Conservation (phyloP, 2,329 filamentous ascomycete species). For the Colletotrichum sojae region DNA sequence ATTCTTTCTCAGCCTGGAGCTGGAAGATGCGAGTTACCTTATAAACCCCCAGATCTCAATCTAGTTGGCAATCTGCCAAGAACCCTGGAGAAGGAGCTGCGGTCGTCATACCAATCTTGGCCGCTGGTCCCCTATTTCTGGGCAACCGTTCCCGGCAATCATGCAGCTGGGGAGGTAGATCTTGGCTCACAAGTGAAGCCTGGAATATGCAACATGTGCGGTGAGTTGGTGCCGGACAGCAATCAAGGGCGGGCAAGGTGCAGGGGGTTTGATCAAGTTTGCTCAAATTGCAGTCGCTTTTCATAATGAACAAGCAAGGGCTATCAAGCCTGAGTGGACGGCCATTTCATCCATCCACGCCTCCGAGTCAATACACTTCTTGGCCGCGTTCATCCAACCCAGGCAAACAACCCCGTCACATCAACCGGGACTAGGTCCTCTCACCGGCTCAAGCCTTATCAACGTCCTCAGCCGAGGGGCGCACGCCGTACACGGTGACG, state of each 20-base stretch:
- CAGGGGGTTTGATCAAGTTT: neutral
- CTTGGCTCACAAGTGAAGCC: too few relatives aligned
- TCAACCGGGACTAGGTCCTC: neutral
- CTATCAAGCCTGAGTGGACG: neutral
- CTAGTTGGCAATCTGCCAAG: constrained; percentile 26
- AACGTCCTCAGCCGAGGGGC: neutral
- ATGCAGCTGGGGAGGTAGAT: too few relatives aligned
- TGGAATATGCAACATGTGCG: too few relatives aligned
- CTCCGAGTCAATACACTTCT: too few relatives aligned
- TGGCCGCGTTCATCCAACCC: too few relatives aligned
- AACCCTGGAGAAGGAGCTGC: neutral
- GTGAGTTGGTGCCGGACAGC: too few relatives aligned
- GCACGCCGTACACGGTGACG: constrained; percentile 30
- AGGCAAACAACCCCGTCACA: too few relatives aligned
- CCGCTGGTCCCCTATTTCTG: neutral
- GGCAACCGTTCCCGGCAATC: too few relatives aligned
- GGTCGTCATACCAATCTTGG: neutral
- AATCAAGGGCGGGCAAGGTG: neutral
- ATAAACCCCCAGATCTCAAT: constrained; percentile 18
- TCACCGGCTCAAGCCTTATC: constrained; percentile 4
- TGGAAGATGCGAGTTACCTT: too few relatives aligned
- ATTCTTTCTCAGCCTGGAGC: too few relatives aligned
- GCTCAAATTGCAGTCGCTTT: constrained; percentile 21
- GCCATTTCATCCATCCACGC: too few relatives aligned
- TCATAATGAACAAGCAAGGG: constrained; percentile 9